Evolutionary conservation across 176 grass and related monocot species (phyloP).

Genomic region (Carex myosuroides): DNA sequence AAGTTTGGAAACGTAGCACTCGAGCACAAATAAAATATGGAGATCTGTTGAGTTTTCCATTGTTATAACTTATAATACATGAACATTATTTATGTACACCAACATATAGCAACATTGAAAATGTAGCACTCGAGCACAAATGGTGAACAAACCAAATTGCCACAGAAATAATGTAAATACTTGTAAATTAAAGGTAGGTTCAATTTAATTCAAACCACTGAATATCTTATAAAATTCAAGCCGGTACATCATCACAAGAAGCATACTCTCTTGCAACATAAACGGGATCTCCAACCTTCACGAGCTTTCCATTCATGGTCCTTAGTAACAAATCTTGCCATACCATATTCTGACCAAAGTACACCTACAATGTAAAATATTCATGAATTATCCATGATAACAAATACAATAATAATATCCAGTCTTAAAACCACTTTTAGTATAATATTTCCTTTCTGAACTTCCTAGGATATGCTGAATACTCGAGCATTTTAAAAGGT

Average conservation of each 20-base stretch:
- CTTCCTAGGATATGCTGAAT: not conserved
- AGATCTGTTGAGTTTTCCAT: not conserved
- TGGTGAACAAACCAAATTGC: not conserved
- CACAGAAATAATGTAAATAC: not conserved
- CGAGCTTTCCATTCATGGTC: slow-evolving; percentile 25
- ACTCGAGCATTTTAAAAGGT: not conserved
- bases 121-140: not conserved
- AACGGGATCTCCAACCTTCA: slow-evolving; percentile 58
- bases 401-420: not conserved
- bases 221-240: slow-evolving; percentile 19
- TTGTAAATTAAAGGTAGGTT: not conserved
- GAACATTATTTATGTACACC: not conserved
- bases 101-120: not conserved
- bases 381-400: not conserved
- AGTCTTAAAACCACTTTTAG: not conserved
- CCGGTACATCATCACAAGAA: slow-evolving; percentile 43
- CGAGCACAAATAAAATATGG: too few relatives aligned
- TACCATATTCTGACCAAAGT: slow-evolving; percentile 78
- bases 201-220: not conserved
- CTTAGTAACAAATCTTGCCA: slow-evolving; percentile 51
- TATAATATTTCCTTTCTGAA: not conserved
- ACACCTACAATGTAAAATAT: slow-evolving; percentile 39
- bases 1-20: too few relatives aligned
- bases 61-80: not conserved
- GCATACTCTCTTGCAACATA: slow-evolving; percentile 35